These are phyloP conservation scores for Kazachstania bromeliacearum DNA, from an alignment of 805 yeast genomes.

Conservation along the genomic window DNA sequence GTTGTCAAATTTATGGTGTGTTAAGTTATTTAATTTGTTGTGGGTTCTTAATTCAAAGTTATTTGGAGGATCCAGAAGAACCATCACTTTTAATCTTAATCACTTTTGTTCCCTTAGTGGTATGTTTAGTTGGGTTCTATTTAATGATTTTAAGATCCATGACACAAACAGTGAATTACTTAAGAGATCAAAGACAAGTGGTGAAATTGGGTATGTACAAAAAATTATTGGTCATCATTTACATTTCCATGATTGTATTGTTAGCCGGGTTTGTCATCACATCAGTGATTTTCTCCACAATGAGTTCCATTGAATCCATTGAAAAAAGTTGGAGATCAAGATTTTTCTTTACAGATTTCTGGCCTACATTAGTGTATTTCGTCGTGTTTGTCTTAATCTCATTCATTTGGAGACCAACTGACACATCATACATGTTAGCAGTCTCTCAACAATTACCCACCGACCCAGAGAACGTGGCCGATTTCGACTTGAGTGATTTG, in stretches of 20 bases:
- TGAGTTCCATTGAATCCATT: conserved; percentile 64
- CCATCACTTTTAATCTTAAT: conserved; percentile 44
- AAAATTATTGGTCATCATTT: conserved; percentile 63
- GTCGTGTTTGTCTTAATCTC: conserved; percentile 75
- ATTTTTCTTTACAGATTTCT: conserved; percentile 81
- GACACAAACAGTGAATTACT: conserved; percentile 59
- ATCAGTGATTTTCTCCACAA: conserved; percentile 60
- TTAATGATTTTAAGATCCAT: conserved; percentile 64
- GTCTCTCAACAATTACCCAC: conserved; percentile 88
- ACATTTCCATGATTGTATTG: conserved; percentile 59
- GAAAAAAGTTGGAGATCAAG: conserved; percentile 89
- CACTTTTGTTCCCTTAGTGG: conserved; percentile 59
- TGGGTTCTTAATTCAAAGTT: conserved; percentile 46
- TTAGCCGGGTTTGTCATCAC: conserved; percentile 64
- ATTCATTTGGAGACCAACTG: conserved; percentile 96
- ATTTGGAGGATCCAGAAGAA: conserved; percentile 42
- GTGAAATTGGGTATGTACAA: conserved; percentile 85
- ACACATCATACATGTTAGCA: conserved; percentile 87
- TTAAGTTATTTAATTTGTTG: conserved; percentile 48
- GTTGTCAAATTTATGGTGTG: conserved; percentile 50
- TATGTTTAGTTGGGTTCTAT: conserved; percentile 65
- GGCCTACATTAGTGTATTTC: conserved; percentile 88
- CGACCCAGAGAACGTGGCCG: conserved; percentile 61
- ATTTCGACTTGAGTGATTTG: conserved; percentile 52
- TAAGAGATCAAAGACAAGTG: conserved; percentile 79